Percentiles rank a stretch among this genome's conserved stretches.
Conservation (phyloP, 2,329 filamentous ascomycete genomes). For the Cladorrhinum sp. region DNA sequence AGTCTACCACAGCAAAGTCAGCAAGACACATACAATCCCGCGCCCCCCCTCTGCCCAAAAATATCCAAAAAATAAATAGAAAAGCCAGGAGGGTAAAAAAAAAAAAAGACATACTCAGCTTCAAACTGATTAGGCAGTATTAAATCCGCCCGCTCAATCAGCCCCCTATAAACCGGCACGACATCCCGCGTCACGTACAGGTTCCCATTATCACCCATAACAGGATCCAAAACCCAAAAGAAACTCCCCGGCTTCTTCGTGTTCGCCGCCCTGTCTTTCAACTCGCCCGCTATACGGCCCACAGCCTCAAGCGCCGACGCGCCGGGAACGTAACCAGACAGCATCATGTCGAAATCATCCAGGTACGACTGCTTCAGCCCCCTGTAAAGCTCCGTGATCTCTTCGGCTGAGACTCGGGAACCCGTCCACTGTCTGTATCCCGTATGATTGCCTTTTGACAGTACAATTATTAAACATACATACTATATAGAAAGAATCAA, state of each 20-base stretch:
- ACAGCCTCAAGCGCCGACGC: slow-evolving; percentile 81
- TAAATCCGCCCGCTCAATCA: slow-evolving; percentile 79
- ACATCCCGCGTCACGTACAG: slow-evolving; percentile 91
- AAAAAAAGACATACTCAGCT: slow-evolving; percentile 66
- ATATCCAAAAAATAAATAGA: no score
- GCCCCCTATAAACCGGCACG: slow-evolving; percentile 80
- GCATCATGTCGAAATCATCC: slow-evolving; percentile 87
- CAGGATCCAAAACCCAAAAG: slow-evolving; percentile 96
- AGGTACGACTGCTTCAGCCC: slow-evolving; percentile 81
- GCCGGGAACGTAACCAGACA: slow-evolving; percentile 91
- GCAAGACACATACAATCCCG: no score
- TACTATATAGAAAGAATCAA: not conserved
- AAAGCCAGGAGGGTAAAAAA: not conserved
- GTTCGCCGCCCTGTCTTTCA: slow-evolving; percentile 62
- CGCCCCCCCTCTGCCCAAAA: no score
- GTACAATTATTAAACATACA: not conserved
- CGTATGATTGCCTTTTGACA: slow-evolving; percentile 91
- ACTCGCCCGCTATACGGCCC: slow-evolving; percentile 76
- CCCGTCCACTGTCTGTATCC: slow-evolving; percentile 88
- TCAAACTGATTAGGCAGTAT: slow-evolving; percentile 97
- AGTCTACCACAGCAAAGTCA: slow-evolving; percentile 59
- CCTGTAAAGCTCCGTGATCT: slow-evolving; percentile 80
- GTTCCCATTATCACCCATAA: slow-evolving; percentile 94
- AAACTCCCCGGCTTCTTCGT: slow-evolving; percentile 67
- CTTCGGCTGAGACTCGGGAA: slow-evolving; percentile 72